Conservation (phyloP, 345 rosid genomes). For the Lumnitzera racemosa region DNA sequence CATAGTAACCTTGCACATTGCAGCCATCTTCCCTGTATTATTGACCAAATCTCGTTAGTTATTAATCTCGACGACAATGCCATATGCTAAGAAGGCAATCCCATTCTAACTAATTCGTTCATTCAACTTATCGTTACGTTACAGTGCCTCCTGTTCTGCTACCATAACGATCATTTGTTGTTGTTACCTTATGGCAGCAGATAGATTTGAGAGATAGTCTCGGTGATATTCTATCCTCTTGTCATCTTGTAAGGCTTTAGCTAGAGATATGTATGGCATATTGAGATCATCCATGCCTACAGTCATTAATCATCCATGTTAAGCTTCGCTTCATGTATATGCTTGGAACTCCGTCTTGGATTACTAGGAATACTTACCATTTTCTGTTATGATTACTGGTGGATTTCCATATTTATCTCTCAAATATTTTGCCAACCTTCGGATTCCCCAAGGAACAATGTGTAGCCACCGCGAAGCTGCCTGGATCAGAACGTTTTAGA, state of each 20-base stretch:
- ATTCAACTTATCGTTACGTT: no score
- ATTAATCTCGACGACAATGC: no score
- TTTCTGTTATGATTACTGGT: constrained; percentile 65
- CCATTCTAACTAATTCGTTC: no score
- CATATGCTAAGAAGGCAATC: no score
- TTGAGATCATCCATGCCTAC: constrained; percentile 87
- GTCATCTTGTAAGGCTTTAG: constrained; percentile 66
- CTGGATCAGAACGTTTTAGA: constrained; percentile 29
- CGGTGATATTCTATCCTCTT: constrained; percentile 77
- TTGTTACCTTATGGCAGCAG: constrained; percentile 71
- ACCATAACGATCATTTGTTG: not conserved
- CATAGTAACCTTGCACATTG: constrained; percentile 62
- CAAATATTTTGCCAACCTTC: constrained; percentile 44
- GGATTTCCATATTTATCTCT: constrained; percentile 77
- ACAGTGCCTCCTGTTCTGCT: no score
- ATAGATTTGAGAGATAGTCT: constrained; percentile 78
- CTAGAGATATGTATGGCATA: constrained; percentile 35
- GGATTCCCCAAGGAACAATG: constrained; percentile 88
- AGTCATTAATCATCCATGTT: not conserved
- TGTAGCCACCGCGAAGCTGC: constrained; percentile 90
- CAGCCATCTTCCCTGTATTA: constrained; percentile 53
- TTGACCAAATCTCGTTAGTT: not conserved
- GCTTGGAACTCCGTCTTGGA: no score
- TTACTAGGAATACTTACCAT: constrained; percentile 33
- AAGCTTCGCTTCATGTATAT: not conserved